phyloP scores from a whole-genome alignment of 345 rosid genomes.

The Gossypium mustelinum region DNA sequence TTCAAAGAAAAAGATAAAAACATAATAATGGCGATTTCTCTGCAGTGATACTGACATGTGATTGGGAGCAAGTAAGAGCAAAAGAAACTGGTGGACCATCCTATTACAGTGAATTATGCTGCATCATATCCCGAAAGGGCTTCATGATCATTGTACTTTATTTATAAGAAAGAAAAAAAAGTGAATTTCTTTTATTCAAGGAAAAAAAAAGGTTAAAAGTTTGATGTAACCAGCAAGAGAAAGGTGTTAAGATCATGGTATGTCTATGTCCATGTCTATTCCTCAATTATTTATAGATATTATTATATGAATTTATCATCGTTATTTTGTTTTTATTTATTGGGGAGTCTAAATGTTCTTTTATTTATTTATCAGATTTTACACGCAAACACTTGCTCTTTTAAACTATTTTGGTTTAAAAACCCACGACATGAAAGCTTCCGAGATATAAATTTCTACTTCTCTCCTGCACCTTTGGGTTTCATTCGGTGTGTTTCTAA shows the following conservation, averaged over 20 bases:
- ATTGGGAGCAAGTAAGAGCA: constrained; percentile 14
- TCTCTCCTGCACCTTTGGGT: background rate
- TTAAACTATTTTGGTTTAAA: background rate
- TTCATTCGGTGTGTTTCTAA: background rate
- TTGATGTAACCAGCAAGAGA: constrained; percentile 23
- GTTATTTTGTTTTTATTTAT: background rate
- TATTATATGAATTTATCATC: no score
- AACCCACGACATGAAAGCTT: background rate
- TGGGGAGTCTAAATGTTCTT: no score
- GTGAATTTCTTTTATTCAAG: background rate
- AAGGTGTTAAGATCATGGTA: constrained; percentile 26
- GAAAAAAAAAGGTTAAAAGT: background rate
- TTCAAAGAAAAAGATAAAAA: background rate
- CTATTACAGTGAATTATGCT: constrained; percentile 21
- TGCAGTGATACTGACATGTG: constrained; percentile 20
- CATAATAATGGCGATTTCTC: background rate
- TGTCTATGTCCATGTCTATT: constrained; percentile 18
- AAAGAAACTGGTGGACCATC: constrained; percentile 22
- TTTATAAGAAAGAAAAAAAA: background rate
- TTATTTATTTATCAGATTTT: no score
- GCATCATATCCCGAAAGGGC: constrained; percentile 20
- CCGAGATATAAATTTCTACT: constrained; percentile 15
- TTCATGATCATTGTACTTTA: constrained; percentile 1
- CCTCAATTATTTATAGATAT: constrained; percentile 17
- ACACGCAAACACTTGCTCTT: constrained; percentile 5